phyloP scores from a whole-genome alignment of 805 yeast species.

The Monosporozyma unispora region DNA sequence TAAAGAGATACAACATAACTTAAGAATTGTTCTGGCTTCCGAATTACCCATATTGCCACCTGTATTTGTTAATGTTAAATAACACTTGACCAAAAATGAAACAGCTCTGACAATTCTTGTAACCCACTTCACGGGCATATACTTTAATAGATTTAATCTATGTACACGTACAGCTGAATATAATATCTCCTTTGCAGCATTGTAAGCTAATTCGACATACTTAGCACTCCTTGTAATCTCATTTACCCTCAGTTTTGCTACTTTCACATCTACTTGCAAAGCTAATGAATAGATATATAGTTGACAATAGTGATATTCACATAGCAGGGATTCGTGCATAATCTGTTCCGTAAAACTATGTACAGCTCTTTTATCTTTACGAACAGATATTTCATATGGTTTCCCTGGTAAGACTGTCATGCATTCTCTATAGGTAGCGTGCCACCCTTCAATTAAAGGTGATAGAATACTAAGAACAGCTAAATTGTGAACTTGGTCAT shows the following conservation, averaged over 20 bases:
- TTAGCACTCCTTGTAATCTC: constrained; percentile 66
- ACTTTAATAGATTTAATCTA: constrained; percentile 50
- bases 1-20: constrained; percentile 54
- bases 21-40: constrained; percentile 40
- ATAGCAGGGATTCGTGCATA: constrained; percentile 61
- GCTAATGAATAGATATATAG: constrained; percentile 81
- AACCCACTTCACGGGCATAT: constrained; percentile 91
- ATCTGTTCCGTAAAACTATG: constrained; percentile 32
- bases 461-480: constrained; percentile 63
- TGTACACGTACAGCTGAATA: constrained; percentile 64
- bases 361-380: constrained; percentile 27
- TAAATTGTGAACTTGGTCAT: constrained; percentile 55
- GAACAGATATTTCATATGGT: constrained; percentile 18
- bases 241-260: constrained; percentile 43
- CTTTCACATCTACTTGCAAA: constrained; percentile 38
- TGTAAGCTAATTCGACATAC: constrained; percentile 73
- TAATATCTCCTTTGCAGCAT: constrained; percentile 73
- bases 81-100: constrained; percentile 82
- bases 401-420: constrained; percentile 39
- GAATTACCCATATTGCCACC: constrained; percentile 27
- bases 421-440: constrained; percentile 47
- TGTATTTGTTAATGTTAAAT: constrained; percentile 46
- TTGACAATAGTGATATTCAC: constrained; percentile 80
- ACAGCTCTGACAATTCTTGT: constrained; percentile 79
- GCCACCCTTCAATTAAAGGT: constrained; percentile 76